Evolutionary conservation across 2,329 filamentous ascomycete species (phyloP).

Genomic region (Ilyonectria mors-panacis): DNA sequence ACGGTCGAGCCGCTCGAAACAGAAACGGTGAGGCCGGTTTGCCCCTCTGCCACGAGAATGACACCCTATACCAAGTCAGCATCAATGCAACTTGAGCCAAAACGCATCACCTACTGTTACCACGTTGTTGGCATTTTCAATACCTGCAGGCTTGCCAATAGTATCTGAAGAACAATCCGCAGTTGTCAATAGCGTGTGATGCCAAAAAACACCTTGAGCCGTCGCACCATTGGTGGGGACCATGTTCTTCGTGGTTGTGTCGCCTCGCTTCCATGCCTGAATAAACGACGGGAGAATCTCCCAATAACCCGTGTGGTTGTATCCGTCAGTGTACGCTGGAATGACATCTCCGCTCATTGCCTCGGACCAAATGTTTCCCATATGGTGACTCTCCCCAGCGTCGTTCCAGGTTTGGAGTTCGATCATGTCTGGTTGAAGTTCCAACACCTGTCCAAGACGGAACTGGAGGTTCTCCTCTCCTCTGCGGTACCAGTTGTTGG

Average conservation of each 20-base stretch:
- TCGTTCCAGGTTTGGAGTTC: constrained; percentile 38
- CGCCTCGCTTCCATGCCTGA: constrained; percentile 20
- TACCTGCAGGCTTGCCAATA: constrained; percentile 15
- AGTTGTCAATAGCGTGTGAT: constrained; percentile 19
- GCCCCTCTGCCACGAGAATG: constrained; percentile 11
- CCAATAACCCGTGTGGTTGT: constrained; percentile 23
- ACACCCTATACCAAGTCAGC: constrained; percentile 3
- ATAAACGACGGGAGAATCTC: constrained; percentile 23
- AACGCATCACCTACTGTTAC: neutral
- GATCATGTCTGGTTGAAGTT: constrained; percentile 25
- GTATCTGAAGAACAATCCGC: constrained; percentile 14
- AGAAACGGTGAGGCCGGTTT: constrained; percentile 9
- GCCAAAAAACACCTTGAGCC: constrained; percentile 24
- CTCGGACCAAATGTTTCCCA: constrained; percentile 34
- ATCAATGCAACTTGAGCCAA: neutral
- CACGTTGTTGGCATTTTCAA: constrained; percentile 9
- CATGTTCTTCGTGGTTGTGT: constrained; percentile 4
- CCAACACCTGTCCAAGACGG: constrained; percentile 22
- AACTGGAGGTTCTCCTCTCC: constrained; percentile 27
- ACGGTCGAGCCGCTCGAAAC: constrained; percentile 1
- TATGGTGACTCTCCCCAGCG: constrained; percentile 41
- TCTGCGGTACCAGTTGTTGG: constrained; percentile 25
- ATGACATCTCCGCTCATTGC: constrained; percentile 9
- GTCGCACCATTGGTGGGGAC: constrained; percentile 2
- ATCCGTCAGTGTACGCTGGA: constrained; percentile 17